phyloP scores from a whole-genome alignment of 345 rosid genomes.

The Citrus inodora region DNA sequence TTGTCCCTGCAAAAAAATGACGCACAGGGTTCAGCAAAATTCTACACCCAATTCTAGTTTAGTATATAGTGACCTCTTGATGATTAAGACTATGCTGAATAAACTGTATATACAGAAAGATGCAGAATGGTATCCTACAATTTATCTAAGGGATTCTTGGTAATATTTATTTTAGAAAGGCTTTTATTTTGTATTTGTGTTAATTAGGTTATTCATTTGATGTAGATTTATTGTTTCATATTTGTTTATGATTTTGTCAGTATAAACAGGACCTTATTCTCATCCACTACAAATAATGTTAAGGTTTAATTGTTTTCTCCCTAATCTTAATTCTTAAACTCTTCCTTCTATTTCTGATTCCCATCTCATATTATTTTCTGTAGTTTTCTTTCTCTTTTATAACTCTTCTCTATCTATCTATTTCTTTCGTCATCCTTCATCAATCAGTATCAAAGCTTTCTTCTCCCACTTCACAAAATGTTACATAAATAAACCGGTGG shows the following conservation, averaged over 20 bases:
- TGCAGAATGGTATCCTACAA: neutral
- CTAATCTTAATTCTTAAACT: neutral
- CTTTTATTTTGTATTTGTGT: neutral
- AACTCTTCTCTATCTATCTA: neutral
- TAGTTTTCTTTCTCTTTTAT: neutral
- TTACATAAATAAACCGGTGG: neutral
- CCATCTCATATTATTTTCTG: neutral
- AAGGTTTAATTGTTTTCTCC: neutral
- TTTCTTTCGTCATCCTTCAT: neutral
- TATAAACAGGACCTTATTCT: neutral
- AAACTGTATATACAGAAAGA: neutral
- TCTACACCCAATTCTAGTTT: neutral
- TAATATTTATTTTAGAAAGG: neutral
- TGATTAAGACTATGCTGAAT: neutral
- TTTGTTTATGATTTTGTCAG: neutral
- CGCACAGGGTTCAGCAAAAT: neutral
- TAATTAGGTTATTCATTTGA: neutral
- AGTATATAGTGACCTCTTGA: neutral
- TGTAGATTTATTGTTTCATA: neutral
- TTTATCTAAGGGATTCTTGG: neutral
- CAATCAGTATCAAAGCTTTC: neutral
- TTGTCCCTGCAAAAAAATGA: constrained; percentile 54
- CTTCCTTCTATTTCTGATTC: neutral
- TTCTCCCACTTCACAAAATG: neutral
- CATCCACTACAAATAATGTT: neutral